Conservation (phyloP, 352 stramenopile species). For the Thraustochytrium striatum region DNA sequence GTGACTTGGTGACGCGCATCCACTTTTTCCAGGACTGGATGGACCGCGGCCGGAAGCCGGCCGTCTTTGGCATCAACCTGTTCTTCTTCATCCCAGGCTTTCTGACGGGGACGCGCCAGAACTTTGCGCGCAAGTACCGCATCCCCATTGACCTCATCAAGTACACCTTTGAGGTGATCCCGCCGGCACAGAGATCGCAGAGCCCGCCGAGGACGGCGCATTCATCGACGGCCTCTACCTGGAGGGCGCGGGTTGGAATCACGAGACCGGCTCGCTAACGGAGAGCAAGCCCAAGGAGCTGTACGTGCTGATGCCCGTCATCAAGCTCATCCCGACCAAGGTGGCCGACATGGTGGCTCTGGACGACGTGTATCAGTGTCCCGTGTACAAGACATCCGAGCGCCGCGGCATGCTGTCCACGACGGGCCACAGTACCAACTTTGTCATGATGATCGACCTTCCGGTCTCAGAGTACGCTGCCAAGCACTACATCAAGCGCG, state of each 20-base stretch:
- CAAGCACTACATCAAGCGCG: slow-evolving; percentile 89
- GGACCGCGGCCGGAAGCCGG: slow-evolving; percentile 73
- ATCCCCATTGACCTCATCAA: slow-evolving; percentile 84
- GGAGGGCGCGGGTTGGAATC: slow-evolving; percentile 79
- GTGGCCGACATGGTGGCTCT: slow-evolving; percentile 59
- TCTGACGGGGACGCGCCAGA: slow-evolving; percentile 87
- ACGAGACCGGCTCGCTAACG: slow-evolving; percentile 66
- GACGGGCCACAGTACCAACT: slow-evolving; percentile 93
- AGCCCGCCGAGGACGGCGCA: slow-evolving; percentile 71
- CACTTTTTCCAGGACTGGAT: slow-evolving; percentile 86
- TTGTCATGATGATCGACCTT: slow-evolving; percentile 89
- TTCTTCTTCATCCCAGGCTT: slow-evolving; percentile 96
- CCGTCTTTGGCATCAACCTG: slow-evolving; percentile 86
- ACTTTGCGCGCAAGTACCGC: slow-evolving; percentile 85
- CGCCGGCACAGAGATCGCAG: slow-evolving; percentile 63
- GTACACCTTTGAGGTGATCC: slow-evolving; percentile 76
- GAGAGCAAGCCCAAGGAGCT: slow-evolving; percentile 86
- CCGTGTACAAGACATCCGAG: slow-evolving; percentile 90
- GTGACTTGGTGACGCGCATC: slow-evolving; percentile 83
- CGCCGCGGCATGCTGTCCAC: slow-evolving; percentile 85
- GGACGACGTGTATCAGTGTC: slow-evolving; percentile 80
- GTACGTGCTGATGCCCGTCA: slow-evolving; percentile 66
- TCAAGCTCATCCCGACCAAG: slow-evolving; percentile 69
- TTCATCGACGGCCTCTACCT: slow-evolving; percentile 83
- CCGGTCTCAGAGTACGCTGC: slow-evolving; percentile 79